Evolutionary conservation across 2,329 filamentous ascomycete species (phyloP).

Genomic region (Phaeophleospora eucalypticola): DNA sequence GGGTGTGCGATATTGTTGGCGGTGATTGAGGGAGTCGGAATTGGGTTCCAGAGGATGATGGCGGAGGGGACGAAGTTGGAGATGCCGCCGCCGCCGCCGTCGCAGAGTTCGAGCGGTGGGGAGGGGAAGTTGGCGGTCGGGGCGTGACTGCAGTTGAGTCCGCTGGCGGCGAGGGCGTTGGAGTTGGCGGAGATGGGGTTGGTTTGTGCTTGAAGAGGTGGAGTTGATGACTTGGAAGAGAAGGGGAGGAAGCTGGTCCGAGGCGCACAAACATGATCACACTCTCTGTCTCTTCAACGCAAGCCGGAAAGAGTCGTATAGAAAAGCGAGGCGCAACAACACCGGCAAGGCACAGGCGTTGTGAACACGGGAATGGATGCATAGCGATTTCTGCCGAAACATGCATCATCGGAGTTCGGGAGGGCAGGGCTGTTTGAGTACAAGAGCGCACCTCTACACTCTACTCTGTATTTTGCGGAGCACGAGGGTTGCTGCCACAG

Average conservation of each 20-base stretch:
- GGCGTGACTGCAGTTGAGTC: constrained; percentile 17
- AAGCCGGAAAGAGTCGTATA: too few species aligned
- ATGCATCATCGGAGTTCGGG: neutral
- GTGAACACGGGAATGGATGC: neutral
- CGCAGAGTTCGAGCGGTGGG: constrained; percentile 16
- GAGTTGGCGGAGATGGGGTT: constrained; percentile 22
- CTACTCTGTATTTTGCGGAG: too few species aligned
- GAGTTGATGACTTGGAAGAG: neutral
- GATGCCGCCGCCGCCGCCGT: constrained; percentile 44
- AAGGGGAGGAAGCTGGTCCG: neutral
- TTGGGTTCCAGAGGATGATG: constrained; percentile 92
- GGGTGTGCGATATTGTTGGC: constrained; percentile 90
- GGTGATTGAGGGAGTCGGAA: constrained; percentile 96
- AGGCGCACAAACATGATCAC: too few species aligned
- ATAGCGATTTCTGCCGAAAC: constrained; percentile 1
- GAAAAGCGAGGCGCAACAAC: neutral
- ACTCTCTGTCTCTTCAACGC: too few species aligned
- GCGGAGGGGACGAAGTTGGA: constrained; percentile 83
- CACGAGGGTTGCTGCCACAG: too few species aligned
- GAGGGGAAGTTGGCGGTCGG: constrained; percentile 28
- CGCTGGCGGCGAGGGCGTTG: constrained; percentile 15
- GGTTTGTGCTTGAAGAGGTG: constrained; percentile 15
- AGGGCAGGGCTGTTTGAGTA: neutral
- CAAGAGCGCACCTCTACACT: neutral
- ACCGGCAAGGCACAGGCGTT: neutral